Conservation (phyloP, 495 filamentous ascomycete species). For the Aspergillus incahuasiensis region DNA sequence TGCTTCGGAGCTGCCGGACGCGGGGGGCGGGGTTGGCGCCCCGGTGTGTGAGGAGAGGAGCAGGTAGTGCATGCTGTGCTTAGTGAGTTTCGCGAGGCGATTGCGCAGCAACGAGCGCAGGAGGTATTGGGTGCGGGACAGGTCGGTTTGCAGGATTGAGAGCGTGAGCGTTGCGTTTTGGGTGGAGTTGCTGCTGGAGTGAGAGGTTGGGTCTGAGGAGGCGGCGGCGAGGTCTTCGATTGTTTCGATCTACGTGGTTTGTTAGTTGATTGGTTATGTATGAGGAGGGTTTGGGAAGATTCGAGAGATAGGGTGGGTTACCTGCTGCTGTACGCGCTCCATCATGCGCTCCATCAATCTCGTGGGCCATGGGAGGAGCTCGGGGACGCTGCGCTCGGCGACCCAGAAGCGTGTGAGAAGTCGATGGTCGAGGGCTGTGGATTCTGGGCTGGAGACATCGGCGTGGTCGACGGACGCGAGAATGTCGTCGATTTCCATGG, state of each 20-base stretch:
- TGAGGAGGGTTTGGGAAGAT: no score
- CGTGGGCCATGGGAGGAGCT: slow-evolving; percentile 67
- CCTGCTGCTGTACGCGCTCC: slow-evolving; percentile 65
- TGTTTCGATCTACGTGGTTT: slow-evolving; percentile 54
- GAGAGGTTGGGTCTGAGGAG: slow-evolving; percentile 29
- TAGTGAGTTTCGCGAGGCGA: slow-evolving; percentile 70
- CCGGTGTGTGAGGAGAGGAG: slow-evolving; percentile 57
- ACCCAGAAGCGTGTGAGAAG: slow-evolving; percentile 89
- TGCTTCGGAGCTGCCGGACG: slow-evolving; percentile 14
- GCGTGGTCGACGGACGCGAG: slow-evolving; percentile 71
- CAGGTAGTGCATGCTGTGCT: slow-evolving; percentile 42
- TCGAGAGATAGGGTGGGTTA: no score
- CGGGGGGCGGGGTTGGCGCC: slow-evolving; percentile 48
- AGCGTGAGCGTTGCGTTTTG: slow-evolving; percentile 81
- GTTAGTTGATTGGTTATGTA: not conserved
- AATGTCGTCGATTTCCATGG: slow-evolving; percentile 88
- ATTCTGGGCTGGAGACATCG: slow-evolving; percentile 50
- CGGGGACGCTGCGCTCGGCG: slow-evolving; percentile 81
- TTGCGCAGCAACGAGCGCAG: slow-evolving; percentile 78
- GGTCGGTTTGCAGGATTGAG: slow-evolving; percentile 93
- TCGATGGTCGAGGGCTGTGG: slow-evolving; percentile 70
- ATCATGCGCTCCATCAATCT: slow-evolving; percentile 71
- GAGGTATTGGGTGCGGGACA: slow-evolving; percentile 87
- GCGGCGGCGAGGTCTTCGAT: slow-evolving; percentile 66
- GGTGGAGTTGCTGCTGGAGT: slow-evolving; percentile 41